These are phyloP conservation scores for Nelumbo lutea DNA, from an alignment of 164 flowering plant species.

Conservation along the genomic window DNA sequence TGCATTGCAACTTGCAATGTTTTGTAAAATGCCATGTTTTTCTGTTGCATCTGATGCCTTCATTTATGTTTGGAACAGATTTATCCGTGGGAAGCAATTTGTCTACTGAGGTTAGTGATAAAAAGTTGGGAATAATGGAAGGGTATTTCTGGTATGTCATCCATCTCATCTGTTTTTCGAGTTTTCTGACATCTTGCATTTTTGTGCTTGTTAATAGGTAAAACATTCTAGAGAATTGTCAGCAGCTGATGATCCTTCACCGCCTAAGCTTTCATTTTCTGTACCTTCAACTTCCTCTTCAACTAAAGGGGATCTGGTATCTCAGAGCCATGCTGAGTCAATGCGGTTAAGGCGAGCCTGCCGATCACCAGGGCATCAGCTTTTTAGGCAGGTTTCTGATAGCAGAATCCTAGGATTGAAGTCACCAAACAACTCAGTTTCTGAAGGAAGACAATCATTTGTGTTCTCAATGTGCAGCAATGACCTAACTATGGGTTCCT, in stretches of 20 bases:
- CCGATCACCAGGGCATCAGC: slow-evolving; percentile 56
- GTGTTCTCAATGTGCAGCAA: slow-evolving; percentile 46
- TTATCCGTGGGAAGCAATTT: slow-evolving; percentile 30
- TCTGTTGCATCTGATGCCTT: slow-evolving; percentile 12
- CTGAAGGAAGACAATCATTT: slow-evolving; percentile 65
- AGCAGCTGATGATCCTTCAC: slow-evolving; percentile 30
- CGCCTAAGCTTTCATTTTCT: slow-evolving; percentile 43
- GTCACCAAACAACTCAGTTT: slow-evolving; percentile 51
- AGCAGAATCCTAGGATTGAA: slow-evolving; percentile 44
- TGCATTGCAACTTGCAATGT: too few species aligned
- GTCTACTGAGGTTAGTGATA: slow-evolving; percentile 42
- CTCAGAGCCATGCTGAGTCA: slow-evolving; percentile 29
- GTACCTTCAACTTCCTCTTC: slow-evolving; percentile 45
- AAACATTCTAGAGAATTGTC: slow-evolving; percentile 40
- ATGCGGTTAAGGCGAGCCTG: slow-evolving; percentile 55
- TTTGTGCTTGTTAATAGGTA: slow-evolving; percentile 33
- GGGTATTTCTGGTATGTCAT: not conserved
- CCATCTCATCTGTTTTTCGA: not conserved
- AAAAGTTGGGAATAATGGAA: slow-evolving; percentile 15
- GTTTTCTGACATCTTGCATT: slow-evolving; percentile 3
- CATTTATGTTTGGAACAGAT: slow-evolving; percentile 32
- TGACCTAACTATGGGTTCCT: slow-evolving; percentile 51
- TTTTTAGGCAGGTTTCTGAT: slow-evolving; percentile 61
- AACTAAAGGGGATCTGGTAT: slow-evolving; percentile 28
- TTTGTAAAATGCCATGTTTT: not conserved